Evolutionary conservation across 2,329 filamentous ascomycete genomes (phyloP), one percentile per base, ranked within the genome.

Genomic region (Stachybotrys echinatus): DNA sequence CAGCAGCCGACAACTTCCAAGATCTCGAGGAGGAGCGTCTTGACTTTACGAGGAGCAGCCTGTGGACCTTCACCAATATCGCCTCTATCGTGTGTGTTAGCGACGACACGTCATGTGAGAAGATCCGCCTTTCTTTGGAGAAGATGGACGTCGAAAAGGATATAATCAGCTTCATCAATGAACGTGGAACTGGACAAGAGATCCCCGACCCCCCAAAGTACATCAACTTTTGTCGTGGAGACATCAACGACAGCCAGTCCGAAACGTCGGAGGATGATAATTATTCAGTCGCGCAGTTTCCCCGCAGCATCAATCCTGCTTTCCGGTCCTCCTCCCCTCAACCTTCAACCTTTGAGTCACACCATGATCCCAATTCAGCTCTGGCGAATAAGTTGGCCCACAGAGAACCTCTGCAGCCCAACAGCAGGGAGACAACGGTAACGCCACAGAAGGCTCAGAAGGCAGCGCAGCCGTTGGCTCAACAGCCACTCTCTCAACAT

Each of bases 1-100:
- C 89, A 19, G 94, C 92, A 1, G 95, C 94, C 61, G 95, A 95
- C 77, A 99, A 97, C 74, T 99, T 99, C 70, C 95, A 99, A 74
- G 95, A 99, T 62, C 81, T 99, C 12, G 94, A 99, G 71, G 95
- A 99, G 68, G 94, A 99, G 71, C 82, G 94, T 42, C 79, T 99
- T 38, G 94, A 99, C 69, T 99, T 96, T 65, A 92, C 91, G 57
- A 99, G 97, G 76, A 95, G 89, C 72, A 97, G 94, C 63, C 76
- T 99, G 7, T 99, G 94, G 95, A 92, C 86, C 14, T 99, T 97
- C 72, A 92, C 94, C 50, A 99, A 99, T 66, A 91, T 99, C 60
- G 85, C 94, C 1, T 97, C 92, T 0, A 97, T 92, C 0, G 94
- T 97, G 12, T 99, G 94, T 64, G 94, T 99, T 45, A 97, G 92